Base-by-base conservation (phyloP, 345 rosid species). In the Brassica carinata region DNA sequence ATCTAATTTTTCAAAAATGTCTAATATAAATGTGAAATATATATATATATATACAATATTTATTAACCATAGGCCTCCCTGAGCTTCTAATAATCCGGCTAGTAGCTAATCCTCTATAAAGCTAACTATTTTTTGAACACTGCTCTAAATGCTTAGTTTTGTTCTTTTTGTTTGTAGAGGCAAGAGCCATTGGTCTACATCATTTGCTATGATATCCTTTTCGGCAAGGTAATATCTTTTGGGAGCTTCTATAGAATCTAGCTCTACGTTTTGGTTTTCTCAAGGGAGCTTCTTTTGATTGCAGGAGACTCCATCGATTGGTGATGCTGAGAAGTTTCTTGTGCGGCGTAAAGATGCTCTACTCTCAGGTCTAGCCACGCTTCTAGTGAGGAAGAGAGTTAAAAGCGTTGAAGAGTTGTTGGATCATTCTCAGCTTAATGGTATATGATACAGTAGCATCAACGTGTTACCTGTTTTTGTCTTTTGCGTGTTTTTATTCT, bases 271-370 rank as follows among this genome's bases (percentile, higher is more conserved):
- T 51, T 53, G 38, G 78, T 61, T 66, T 73, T 43, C 75, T 83
- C 64, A 66, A 13, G n/a, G 55, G 53, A 23, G 45, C 64, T 75
- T 51, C 5, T 77, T 38, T 40, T 10, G 11, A 58, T 81, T 38
- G 82, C 48, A 95, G 99, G 94, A 83, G 55, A 69, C 80, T 66
- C 84, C 86, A 64, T 80, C 85, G 30, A 65, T 77, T 74, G 98
- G 97, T 77, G 98, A 91, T 85, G 96, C 82, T 2, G 97, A 95
- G 90, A 91, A 91, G 84, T 89, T 85, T 88, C 84, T 91, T 27
- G 40, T 84, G 81, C 86, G 82, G 27, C 83, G 69, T 38, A 91
- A 87, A 84, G 87, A 78, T 18, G 83, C 88, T 62, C 75, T 93
- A 3, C 79, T 87, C 79, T 83, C 89, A 10, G 85, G 90, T 75